Evolutionary conservation across 2,329 filamentous ascomycete genomes (phyloP), one percentile per base, ranked within the genome.

Genomic region (Exophiala xenobiotica): DNA sequence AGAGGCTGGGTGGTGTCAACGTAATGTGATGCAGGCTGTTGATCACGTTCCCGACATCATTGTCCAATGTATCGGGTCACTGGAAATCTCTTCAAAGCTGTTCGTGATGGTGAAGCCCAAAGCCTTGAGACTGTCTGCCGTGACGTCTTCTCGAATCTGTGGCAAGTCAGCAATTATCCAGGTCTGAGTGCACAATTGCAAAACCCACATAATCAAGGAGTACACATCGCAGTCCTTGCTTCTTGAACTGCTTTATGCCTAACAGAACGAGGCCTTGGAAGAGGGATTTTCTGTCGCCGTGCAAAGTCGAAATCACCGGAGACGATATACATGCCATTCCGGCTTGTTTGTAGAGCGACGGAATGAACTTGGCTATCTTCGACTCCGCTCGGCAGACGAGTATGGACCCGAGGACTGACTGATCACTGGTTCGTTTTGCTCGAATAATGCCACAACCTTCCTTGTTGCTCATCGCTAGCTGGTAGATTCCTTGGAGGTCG

Each of bases 21-120:
- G 18, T 35, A 35, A 14, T 33, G 9, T 27, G 18, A 4, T 35
- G 31, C n/a, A 12, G 31, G 33, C 8, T 4, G 14, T 9, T 18
- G 18, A 18, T 58, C 49, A 58, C n/a, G 49, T 46, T 16, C 31
- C 35, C 11, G 57, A 51, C 62, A 78, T 75, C 71, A 78, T 74
- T 1, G 74, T 80, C 80, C 80, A 84, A 6, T 79, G 82, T 43
- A 78, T 75, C 38, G 80, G 80, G 66, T 86, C 82, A 63, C 80
- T 84, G 53, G 83, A 87, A 46, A 93, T 80, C 68, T 95, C 88
- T 63, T 95, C 89, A 67, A 90, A 95, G 33, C 79, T 85, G 69
- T 92, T 86, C 56, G 90, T 72, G 38, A 88, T 80, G 57, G 83
- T 82, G 64, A 95, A 95, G 1, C 89, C 89, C 86, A 95, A 89